Evolutionary conservation across 768 basidiomycete species (phyloP).

Genomic region (Suillus spraguei): DNA sequence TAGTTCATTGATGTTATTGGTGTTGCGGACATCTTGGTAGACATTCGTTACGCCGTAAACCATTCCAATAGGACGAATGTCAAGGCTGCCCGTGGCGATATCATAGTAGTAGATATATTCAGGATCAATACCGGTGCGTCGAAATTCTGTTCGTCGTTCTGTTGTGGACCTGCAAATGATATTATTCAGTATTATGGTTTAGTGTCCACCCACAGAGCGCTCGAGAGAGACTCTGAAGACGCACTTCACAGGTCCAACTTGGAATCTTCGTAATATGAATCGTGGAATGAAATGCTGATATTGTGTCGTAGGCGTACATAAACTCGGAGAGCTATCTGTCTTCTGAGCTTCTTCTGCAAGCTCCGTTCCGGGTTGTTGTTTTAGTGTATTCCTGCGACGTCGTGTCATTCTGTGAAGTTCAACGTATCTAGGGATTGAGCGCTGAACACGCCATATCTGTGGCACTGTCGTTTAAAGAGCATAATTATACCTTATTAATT

Average conservation of each 20-base stretch:
- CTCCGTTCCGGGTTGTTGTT: neutral
- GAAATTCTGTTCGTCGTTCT: conserved; percentile 13
- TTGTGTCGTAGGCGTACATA: neutral
- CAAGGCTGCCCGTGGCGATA: conserved; percentile 13
- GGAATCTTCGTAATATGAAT: conserved; percentile 16
- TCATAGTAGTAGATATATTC: conserved; percentile 17
- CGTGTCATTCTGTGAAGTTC: neutral
- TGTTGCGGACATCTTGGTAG: conserved; percentile 28
- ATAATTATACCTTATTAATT: too few species aligned
- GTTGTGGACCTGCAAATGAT: conserved; percentile 12
- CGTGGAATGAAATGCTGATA: conserved; percentile 19
- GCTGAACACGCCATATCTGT: neutral
- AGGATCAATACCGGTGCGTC: conserved; percentile 12
- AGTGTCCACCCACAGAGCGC: neutral
- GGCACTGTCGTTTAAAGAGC: neutral
- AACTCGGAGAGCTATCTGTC: neutral
- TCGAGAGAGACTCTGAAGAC: neutral
- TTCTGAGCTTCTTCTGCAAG: neutral
- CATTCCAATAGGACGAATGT: conserved; percentile 14
- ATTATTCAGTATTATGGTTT: neutral
- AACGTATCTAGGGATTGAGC: neutral
- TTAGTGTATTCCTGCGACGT: neutral
- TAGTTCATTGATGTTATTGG: conserved; percentile 27
- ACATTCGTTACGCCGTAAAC: conserved; percentile 26
- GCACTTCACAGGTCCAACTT: conserved; percentile 14